A percentile compares a stretch with the other conserved stretches of the same genome.
Evolutionary conservation across 257 asterid genomes (phyloP).

Genomic region (Forsythia suspensa): DNA sequence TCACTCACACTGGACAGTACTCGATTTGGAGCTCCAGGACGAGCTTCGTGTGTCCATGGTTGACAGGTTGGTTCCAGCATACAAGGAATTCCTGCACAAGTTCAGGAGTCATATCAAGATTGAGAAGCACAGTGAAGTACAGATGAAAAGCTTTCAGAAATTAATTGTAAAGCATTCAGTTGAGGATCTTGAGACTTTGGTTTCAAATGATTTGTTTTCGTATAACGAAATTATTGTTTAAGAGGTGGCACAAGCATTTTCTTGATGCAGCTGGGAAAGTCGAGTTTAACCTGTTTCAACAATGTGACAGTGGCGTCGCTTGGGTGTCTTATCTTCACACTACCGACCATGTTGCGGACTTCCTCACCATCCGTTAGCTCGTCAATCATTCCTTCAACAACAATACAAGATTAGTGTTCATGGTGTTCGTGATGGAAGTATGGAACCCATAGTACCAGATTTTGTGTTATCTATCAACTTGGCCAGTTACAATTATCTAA

Average conservation of each 20-base stretch:
- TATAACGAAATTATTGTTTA: background rate
- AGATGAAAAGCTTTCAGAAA: background rate
- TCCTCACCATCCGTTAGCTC: background rate
- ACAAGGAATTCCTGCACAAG: constrained; percentile 27
- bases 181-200: constrained; percentile 30
- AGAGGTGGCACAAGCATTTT: background rate
- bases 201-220: constrained; percentile 27
- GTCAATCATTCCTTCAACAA: too few relatives aligned
- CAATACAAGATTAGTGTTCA: too few relatives aligned
- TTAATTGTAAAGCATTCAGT: constrained; percentile 28
- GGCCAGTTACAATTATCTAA: too few relatives aligned
- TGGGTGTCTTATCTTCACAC: background rate
- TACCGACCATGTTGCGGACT: background rate
- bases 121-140: background rate
- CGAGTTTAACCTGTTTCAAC: background rate
- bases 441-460: too few relatives aligned
- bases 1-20: constrained; percentile 32
- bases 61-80: constrained; percentile 25
- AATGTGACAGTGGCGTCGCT: too few relatives aligned
- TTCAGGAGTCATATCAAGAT: constrained; percentile 19
- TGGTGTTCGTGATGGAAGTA: too few relatives aligned
- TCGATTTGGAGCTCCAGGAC: constrained; percentile 29
- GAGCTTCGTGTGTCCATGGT: constrained; percentile 25
- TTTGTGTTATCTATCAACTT: too few relatives aligned
- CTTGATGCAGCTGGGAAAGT: background rate